phyloP scores from a whole-genome alignment of 2,329 filamentous ascomycete genomes.

The Pyrenophora graminea region DNA sequence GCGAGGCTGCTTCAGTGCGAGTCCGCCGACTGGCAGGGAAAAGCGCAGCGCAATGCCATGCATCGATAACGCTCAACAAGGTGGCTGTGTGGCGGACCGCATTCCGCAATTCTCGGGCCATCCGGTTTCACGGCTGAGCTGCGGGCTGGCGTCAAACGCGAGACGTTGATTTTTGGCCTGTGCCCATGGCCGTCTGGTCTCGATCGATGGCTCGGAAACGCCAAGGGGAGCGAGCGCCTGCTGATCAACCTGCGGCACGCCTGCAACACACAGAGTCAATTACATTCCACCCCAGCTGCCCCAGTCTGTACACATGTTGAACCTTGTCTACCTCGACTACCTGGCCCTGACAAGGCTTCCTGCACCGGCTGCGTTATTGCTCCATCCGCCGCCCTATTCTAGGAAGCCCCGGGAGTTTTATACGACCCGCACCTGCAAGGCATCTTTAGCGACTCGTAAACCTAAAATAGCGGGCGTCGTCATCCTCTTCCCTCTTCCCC shows the following conservation, averaged over 20 bases:
- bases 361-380: too few species aligned
- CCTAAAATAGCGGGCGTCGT: too few species aligned
- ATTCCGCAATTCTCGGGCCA: slow-evolving; percentile 1
- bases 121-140: slow-evolving; percentile 7
- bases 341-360: too few species aligned
- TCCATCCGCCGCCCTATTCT: too few species aligned
- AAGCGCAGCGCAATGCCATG: neutral
- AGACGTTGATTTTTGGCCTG: slow-evolving; percentile 2
- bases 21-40: neutral
- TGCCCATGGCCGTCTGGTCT: neutral
- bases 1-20: neutral
- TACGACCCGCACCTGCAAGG: neutral
- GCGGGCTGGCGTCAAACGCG: slow-evolving; percentile 7
- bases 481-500: neutral
- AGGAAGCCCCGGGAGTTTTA: neutral
- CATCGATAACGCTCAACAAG: slow-evolving; percentile 8
- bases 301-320: too few species aligned
- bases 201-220: slow-evolving; percentile 2
- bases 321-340: too few species aligned
- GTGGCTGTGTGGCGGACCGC: slow-evolving; percentile 2
- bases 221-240: slow-evolving; percentile 5
- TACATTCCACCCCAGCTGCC: neutral
- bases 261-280: neutral
- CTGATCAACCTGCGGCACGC: slow-evolving; percentile 2
- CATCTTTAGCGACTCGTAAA: neutral